Conservation (phyloP, 768 basidiomycete species). For the Lentinula aciculospora region DNA sequence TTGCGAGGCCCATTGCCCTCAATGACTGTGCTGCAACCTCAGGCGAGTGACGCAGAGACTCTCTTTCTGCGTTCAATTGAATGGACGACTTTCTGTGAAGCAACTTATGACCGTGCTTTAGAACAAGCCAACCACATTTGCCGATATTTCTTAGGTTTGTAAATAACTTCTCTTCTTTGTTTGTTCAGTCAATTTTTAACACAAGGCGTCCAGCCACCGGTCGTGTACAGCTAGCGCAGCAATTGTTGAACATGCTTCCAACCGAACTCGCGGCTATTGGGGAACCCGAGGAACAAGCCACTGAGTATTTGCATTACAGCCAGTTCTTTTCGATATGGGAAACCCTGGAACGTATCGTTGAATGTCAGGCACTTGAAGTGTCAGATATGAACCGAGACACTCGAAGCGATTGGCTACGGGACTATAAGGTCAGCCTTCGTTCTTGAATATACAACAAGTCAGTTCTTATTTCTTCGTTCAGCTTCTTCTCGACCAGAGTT, state of each 20-base stretch:
- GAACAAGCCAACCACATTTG: conserved; percentile 85
- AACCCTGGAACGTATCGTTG: conserved; percentile 52
- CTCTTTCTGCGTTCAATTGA: conserved; percentile 84
- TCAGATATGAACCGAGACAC: conserved; percentile 56
- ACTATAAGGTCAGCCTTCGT: conserved; percentile 47
- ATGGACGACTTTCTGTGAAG: conserved; percentile 79
- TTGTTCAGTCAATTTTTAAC: conserved; percentile 3
- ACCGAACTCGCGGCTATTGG: conserved; percentile 52
- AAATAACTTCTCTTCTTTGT: background rate
- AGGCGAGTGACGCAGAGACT: conserved; percentile 51
- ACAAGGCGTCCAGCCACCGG: conserved; percentile 50
- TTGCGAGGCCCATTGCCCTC: conserved; percentile 56
- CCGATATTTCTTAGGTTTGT: conserved; percentile 83
- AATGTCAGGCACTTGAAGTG: conserved; percentile 52
- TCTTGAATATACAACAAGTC: background rate
- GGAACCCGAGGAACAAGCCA: conserved; percentile 67
- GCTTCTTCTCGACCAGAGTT: conserved; percentile 58
- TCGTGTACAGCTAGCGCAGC: conserved; percentile 61
- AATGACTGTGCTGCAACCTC: conserved; percentile 49
- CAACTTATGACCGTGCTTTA: conserved; percentile 73
- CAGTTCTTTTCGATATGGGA: conserved; percentile 80
- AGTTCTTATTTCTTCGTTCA: conserved; percentile 15
- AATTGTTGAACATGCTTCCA: conserved; percentile 56
- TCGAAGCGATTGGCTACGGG: conserved; percentile 52
- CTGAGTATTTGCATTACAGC: conserved; percentile 73